Base-by-base conservation (phyloP, 139 green algal species). In the Parachlorella kessleri region DNA sequence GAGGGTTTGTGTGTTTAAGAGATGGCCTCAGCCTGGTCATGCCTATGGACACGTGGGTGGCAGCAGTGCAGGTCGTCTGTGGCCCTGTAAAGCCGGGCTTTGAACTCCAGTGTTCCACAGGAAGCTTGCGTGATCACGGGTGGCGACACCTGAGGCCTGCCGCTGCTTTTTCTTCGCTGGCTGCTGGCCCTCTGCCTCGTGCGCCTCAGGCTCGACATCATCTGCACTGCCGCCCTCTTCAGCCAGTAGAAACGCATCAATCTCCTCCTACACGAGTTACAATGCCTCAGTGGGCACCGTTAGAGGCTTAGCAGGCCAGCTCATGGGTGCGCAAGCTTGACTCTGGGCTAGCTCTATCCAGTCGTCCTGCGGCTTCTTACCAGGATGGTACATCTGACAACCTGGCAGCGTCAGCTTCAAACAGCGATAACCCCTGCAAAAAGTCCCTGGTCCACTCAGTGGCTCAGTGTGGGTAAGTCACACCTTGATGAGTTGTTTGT, bases 401-500 rank as follows among this genome's bases (percentile, higher is more conserved):
- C 3, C 36, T 6, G 32, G 36, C 14, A 18, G 14, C 41, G 24
- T 8, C 66, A 48, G 8, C 32, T 72, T 21, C 36, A 4, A 24
- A 24, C 66, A 35, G 23, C 23, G 65, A 14, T 7, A 33, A 6
- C 14, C 30, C 24, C 14, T 64, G 48, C 48, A 59, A 9, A 59
- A 59, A 14, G 48, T 26, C 69, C 6, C 6, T 5, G 48, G 48
- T 59, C 10, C 18, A 28, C 10, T 28, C 48, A 59, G 48, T 28
- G 48, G 48, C 18, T 10, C 10, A 30, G 24, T 37, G 10, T 3
- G 23, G 63, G 24, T 68, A 21, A 3, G 30, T 36, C 39, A n/a
- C n/a, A 71, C 76, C 75, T 80, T 86, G 33, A 86, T 83, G 5
- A 83, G 41, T 33, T 59, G 40, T 73, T 83, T 86, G 68, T 81